Evolutionary conservation across 352 stramenopile species (phyloP).

Genomic region (Pythium vanterpoolii): DNA sequence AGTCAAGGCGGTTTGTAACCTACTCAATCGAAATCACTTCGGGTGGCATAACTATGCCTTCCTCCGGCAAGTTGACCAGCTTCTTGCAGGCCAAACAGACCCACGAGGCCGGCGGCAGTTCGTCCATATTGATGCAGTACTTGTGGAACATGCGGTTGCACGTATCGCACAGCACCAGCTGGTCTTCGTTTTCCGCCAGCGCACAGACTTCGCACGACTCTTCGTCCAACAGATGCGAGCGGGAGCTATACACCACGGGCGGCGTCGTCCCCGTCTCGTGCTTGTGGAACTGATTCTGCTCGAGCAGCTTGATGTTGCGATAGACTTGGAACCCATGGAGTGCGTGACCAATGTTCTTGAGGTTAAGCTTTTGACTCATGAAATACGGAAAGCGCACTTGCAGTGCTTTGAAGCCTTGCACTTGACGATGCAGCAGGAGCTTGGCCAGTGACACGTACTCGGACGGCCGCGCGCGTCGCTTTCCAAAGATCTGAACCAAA

Average conservation of each 20-base stretch:
- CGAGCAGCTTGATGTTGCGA: slow-evolving; percentile 80
- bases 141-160: slow-evolving; percentile 85
- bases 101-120: slow-evolving; percentile 75
- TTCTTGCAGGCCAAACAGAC: slow-evolving; percentile 73
- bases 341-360: slow-evolving; percentile 83
- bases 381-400: slow-evolving; percentile 80
- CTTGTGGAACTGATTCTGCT: slow-evolving; percentile 69
- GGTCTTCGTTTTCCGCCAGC: slow-evolving; percentile 52
- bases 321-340: slow-evolving; percentile 80
- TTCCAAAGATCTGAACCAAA: slow-evolving; percentile 81
- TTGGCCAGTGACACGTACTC: slow-evolving; percentile 67
- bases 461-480: slow-evolving; percentile 59
- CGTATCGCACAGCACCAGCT: slow-evolving; percentile 77
- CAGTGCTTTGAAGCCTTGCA: slow-evolving; percentile 79
- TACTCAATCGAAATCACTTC: slow-evolving; percentile 73
- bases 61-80: slow-evolving; percentile 55
- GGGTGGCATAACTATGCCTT: slow-evolving; percentile 41
- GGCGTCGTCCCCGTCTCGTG: slow-evolving; percentile 53
- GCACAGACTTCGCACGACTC: slow-evolving; percentile 69
- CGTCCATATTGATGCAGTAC: slow-evolving; percentile 75
- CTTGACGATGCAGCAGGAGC: slow-evolving; percentile 69
- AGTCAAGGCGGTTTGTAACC: no score
- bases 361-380: slow-evolving; percentile 70
- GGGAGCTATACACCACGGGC: slow-evolving; percentile 59
- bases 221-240: slow-evolving; percentile 71